These are phyloP conservation scores for Goniomonas avonlea DNA, from an alignment of 78 protist species.

Conservation along the genomic window DNA sequence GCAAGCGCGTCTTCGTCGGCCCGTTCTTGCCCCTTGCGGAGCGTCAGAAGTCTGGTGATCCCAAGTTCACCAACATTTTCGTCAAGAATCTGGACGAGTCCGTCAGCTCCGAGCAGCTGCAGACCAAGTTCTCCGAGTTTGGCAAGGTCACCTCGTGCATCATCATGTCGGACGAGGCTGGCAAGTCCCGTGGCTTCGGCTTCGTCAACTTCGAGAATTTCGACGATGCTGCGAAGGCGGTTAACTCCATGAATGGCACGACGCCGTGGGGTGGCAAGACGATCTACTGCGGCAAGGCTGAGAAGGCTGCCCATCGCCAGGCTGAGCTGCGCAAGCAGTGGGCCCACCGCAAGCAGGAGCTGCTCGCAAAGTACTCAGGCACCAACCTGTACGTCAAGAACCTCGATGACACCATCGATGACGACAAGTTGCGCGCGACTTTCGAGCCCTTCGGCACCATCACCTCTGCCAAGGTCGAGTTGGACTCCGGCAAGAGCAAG, in stretches of 20 bases:
- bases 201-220: slow-evolving; percentile 81
- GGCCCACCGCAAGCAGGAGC: slow-evolving; percentile 54
- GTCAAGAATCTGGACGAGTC: slow-evolving; percentile 74
- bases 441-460: slow-evolving; percentile 86
- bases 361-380: slow-evolving; percentile 57
- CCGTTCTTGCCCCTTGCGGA: slow-evolving; percentile 71
- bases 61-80: slow-evolving; percentile 82
- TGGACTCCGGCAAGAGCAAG: slow-evolving; percentile 58
- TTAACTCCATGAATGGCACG: slow-evolving; percentile 62
- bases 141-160: slow-evolving; percentile 69
- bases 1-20: slow-evolving; percentile 74
- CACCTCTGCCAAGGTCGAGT: slow-evolving; percentile 78
- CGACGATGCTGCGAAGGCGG: slow-evolving; percentile 75
- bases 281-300: slow-evolving; percentile 77
- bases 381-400: slow-evolving; percentile 94
- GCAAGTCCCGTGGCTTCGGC: slow-evolving; percentile 80
- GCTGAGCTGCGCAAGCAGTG: slow-evolving; percentile 57
- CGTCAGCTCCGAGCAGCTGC: slow-evolving; percentile 45
- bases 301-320: slow-evolving; percentile 80
- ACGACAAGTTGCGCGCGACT: slow-evolving; percentile 62
- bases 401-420: slow-evolving; percentile 83
- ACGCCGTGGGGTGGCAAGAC: slow-evolving; percentile 53
- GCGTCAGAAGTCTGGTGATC: slow-evolving; percentile 31
- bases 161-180: slow-evolving; percentile 58
- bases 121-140: slow-evolving; percentile 40